A percentile compares a stretch with the other conserved stretches of the same genome.
Evolutionary conservation across 2,329 filamentous ascomycete species (phyloP).

Genomic region (Fusarium chuoi): DNA sequence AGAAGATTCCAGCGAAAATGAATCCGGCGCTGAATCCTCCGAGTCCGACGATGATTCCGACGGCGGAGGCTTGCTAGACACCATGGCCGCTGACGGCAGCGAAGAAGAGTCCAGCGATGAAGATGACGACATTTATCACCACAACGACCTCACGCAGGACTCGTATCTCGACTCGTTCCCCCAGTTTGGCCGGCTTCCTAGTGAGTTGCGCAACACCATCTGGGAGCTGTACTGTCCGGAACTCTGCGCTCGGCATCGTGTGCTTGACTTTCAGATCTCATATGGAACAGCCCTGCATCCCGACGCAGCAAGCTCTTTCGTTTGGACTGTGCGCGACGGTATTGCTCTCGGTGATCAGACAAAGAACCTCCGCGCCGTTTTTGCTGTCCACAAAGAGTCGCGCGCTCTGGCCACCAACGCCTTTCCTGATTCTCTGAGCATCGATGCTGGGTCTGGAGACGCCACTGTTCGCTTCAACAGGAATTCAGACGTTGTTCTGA

Average conservation of each 20-base stretch:
- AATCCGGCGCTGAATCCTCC: conserved; percentile 9
- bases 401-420: conserved; percentile 46
- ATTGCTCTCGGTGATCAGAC: conserved; percentile 45
- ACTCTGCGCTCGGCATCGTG: conserved; percentile 39
- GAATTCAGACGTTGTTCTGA: conserved; percentile 46
- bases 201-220: conserved; percentile 46
- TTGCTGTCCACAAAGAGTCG: conserved; percentile 51
- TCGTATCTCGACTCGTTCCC: conserved; percentile 30
- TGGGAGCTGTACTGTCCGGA: conserved; percentile 50
- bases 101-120: conserved; percentile 35
- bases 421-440: conserved; percentile 48
- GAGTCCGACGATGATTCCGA: conserved; percentile 32
- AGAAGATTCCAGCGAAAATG: not conserved
- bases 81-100: conserved; percentile 39
- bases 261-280: conserved; percentile 43
- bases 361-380: conserved; percentile 41
- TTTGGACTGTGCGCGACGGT: conserved; percentile 39
- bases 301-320: not conserved
- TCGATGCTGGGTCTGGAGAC: conserved; percentile 41
- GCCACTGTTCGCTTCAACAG: conserved; percentile 46
- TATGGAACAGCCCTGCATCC: conserved; percentile 18
- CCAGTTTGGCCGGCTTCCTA: conserved; percentile 44
- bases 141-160: not conserved
- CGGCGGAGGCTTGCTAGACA: conserved; percentile 38
- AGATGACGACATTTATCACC: not conserved